Base-by-base conservation (phyloP, 345 rosid genomes). In the Bruguiera parviflora region DNA sequence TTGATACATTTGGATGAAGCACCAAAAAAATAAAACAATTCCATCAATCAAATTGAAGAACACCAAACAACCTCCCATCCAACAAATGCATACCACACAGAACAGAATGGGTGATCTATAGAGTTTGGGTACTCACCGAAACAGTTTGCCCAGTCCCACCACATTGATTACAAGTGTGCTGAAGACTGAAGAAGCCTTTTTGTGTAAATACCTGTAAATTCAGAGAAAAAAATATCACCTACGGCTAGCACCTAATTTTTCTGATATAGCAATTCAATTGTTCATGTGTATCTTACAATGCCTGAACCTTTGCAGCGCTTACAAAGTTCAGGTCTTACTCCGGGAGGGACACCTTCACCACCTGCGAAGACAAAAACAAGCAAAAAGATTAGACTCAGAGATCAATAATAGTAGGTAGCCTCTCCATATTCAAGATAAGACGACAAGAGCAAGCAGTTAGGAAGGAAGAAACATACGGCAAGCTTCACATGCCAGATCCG, bases 291-390 rank as follows among this genome's bases (percentile, higher is more conserved):
- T 86, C 92, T 76, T 69, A 95, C 99, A 97, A 87, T 81, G 75
- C 99, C 99, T 18, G 84, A 70, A 73, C 99, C 99, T 76, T 81
- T 79, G 84, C 99, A 96, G 53, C 88, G 86, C 78, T 80, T 84
- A 63, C 99, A 96, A 67, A 68, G 84, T 78, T 90, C 94, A 65
- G 97, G 98, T 78, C 85, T 92, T 43, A 94, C 91, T 67, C 99
- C 99, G 74, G 98, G 96, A 65, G 99, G 99, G 53, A 90, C 88
- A 71, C 99, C 99, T 77, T 85, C 88, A 64, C 99, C 99, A 80
- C 94, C 99, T 96, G 61, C 66, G 65, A 66, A 57, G 66, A 70
- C 63, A 46, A 68, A 35, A 52, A 63, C 61, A 25, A 18, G 24
- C 55, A 58, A 52, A 52, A n/a, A 58, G 55, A 58, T 57, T 21